Evolutionary conservation across 192 early-diverging fungal genomes (phyloP), one percentile per base, ranked within the genome.

Genomic region (Obelidium mucronatum): DNA sequence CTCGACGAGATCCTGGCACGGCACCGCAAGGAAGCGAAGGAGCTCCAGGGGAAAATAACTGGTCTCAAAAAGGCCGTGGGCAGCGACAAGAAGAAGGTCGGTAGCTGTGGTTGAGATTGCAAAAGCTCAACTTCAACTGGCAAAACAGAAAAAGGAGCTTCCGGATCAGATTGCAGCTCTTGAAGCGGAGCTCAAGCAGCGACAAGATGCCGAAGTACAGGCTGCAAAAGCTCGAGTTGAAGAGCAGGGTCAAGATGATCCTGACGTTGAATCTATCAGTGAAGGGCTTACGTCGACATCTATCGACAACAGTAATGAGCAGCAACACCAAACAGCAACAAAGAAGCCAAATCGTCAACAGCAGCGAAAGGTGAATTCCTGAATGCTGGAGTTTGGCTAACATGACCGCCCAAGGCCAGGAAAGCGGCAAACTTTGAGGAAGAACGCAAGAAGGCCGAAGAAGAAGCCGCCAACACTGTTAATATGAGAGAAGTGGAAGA

Each of bases 111-210:
- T 31, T 58, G 44, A 19, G 13, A 26, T 40, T n/a, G 62, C 8
- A 35, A 37, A 6, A 24, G 8, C 71, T 30, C 0, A 54, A 8
- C 54, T 28, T 31, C 8, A 54, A n/a, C n/a, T n/a, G n/a, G n/a
- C n/a, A n/a, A n/a, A n/a, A 4, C 88, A 91, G 81, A 96, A 95
- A 78, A 98, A 97, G 84, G 92, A 97, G 74, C 90, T 95, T 5
- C 60, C 81, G 0, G 82, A 82, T 3, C 87, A 93, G 37, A 90
- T 94, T 51, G 90, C 89, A 4, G 78, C 75, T 2, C 73, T 97
- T 67, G 94, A 96, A 77, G 69, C 62, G 17, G 84, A 88, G 59
- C 82, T 92, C 54, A 81, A 78, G 24, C 78, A 85, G 54, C 82
- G 88, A 48, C 94, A 96, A 19, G 88, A 81, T 13, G 80, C 69